Conservation (phyloP, 2,329 filamentous ascomycete genomes). For the Aspergillus sp. region DNA sequence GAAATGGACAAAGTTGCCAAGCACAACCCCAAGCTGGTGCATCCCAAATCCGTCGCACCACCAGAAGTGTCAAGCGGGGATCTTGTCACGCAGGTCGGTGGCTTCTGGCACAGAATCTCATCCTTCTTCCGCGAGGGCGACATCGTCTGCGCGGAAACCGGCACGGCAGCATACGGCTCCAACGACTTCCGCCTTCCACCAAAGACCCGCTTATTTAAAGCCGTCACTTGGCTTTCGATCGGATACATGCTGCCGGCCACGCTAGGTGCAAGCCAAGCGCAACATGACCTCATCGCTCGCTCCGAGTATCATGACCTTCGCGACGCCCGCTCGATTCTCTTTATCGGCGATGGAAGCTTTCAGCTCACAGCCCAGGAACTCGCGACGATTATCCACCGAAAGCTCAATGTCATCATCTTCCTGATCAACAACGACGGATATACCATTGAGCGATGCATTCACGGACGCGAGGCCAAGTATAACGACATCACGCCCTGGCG, state of each 20-base stretch:
- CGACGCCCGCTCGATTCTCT: conserved; percentile 52
- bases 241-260: conserved; percentile 61
- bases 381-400: conserved; percentile 60
- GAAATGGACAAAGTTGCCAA: conserved; percentile 54
- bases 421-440: conserved; percentile 62
- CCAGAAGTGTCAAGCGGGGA: conserved; percentile 28
- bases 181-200: conserved; percentile 53
- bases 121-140: conserved; percentile 54
- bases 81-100: conserved; percentile 50
- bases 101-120: conserved; percentile 50
- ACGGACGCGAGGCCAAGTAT: conserved; percentile 54
- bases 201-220: conserved; percentile 50
- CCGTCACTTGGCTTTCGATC: conserved; percentile 60
- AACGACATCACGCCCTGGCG: conserved; percentile 58
- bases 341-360: conserved; percentile 65
- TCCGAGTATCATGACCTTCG: conserved; percentile 19
- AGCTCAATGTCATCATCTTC: conserved; percentile 51
- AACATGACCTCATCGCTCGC: conserved; percentile 26
- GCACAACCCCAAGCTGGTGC: conserved; percentile 38
- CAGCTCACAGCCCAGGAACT: conserved; percentile 68
- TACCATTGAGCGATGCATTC: conserved; percentile 59
- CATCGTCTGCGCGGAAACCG: conserved; percentile 59
- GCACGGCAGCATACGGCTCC: conserved; percentile 57
- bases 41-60: conserved; percentile 34
- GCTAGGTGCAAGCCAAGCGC: conserved; percentile 57